Base-by-base conservation (phyloP, 2,329 filamentous ascomycete species). In the Ploettnerulaceae sp. region DNA sequence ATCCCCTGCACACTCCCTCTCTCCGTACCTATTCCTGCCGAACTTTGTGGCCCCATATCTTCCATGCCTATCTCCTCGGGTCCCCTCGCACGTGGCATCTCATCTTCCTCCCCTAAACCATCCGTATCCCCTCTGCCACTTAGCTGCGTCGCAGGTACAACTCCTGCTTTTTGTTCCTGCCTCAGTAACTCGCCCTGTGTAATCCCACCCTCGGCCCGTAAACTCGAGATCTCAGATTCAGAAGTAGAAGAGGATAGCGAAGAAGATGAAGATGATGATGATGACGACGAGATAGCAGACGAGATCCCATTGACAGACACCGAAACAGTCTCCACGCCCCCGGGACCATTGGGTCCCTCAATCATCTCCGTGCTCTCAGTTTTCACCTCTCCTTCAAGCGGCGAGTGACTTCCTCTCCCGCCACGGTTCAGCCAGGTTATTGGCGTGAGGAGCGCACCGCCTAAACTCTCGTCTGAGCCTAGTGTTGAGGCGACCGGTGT, bases 371-470 rank as follows among this genome's bases (percentile, higher is more conserved):
- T 89, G 63, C 78, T 81, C 64, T 90, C 85, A 28, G 82, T 88
- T 54, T 79, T 77, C 15, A 86, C 71, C 57, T 84, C 79, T 15
- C 71, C 71, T 59, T 82, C 78, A 11, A 77, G 47, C 71, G 71
- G 32, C 66, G 64, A 52, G 66, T 66, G 24, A 28, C 46, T 47
- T 8, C 57, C 45, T 25, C 61, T 47, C 5, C 36, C 40, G 22
- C 14, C 18, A 31, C 70, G 67, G 20, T 68, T 73, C 40, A 97
- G 71, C 93, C 93, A 98, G 0, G 90, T 87, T 47, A 98, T 97
- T 0, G 91, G 93, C 1, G 91, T 97, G 39, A 98, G 73, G 14
- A 96, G 73, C 0, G 93, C 93, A 5, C 93, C 93, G 17, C 91
- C 91, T 1, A 97, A 71, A 9, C 84, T 85, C 64, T 96, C 91